Evolutionary conservation across 345 rosid genomes (phyloP).

Genomic region (Anacardium occidentale): DNA sequence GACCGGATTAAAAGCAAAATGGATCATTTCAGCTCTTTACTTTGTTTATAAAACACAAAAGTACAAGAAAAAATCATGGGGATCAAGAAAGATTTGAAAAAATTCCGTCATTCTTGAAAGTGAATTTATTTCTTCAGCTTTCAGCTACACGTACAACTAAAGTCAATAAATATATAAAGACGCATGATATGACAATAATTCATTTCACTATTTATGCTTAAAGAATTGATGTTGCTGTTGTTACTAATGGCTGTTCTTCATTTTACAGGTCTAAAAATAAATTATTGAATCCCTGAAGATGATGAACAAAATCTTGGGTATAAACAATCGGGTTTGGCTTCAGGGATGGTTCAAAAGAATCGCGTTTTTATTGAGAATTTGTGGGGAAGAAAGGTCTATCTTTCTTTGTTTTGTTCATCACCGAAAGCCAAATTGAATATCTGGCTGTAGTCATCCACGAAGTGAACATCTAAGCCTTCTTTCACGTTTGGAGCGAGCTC

Average conservation of each 20-base stretch:
- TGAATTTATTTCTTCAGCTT: too few species aligned
- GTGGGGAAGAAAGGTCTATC: slow-evolving; percentile 7
- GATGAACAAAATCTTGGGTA: slow-evolving; percentile 6
- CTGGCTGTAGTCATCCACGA: slow-evolving; percentile 71
- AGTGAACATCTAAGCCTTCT: slow-evolving; percentile 93
- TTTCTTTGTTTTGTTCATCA: slow-evolving; percentile 29
- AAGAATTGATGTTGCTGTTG: background rate
- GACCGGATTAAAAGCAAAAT: too few species aligned
- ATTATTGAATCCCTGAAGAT: background rate
- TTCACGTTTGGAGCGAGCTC: slow-evolving; percentile 85
- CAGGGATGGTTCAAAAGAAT: background rate
- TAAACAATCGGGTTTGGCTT: slow-evolving; percentile 18
- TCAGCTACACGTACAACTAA: too few species aligned
- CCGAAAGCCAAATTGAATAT: slow-evolving; percentile 65
- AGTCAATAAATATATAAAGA: too few species aligned
- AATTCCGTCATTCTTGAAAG: too few species aligned
- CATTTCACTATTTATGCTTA: background rate
- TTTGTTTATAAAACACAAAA: too few species aligned
- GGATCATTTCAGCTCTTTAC: too few species aligned
- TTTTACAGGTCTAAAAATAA: background rate
- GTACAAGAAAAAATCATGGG: too few species aligned
- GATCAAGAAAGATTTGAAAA: too few species aligned
- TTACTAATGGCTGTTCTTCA: background rate
- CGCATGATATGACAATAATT: too few species aligned
- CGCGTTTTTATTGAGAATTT: background rate